These are phyloP conservation scores for Oenanthe sinensis DNA, from an alignment of 129 eudicot genomes.

Conservation along the genomic window DNA sequence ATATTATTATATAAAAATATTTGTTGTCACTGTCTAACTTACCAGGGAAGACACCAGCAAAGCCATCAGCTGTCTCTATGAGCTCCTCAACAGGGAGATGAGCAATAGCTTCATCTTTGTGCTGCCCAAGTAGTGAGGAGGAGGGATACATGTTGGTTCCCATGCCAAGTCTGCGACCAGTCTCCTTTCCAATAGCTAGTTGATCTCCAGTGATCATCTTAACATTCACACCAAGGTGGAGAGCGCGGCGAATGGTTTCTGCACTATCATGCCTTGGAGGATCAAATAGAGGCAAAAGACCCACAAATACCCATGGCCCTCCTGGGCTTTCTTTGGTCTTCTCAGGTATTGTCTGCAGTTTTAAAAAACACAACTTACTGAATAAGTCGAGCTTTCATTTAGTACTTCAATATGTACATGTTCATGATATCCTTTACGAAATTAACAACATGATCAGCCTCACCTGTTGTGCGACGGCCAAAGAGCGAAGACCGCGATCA, in stretches of 20 bases:
- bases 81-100: slow-evolving; percentile 73
- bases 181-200: slow-evolving; percentile 82
- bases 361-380: neutral
- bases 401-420: neutral
- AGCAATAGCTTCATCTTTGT: slow-evolving; percentile 58
- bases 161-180: slow-evolving; percentile 91
- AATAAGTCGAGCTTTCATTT: neutral
- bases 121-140: slow-evolving; percentile 79
- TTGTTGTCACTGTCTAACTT: neutral
- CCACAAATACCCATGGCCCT: slow-evolving; percentile 66
- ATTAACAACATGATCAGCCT: neutral
- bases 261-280: slow-evolving; percentile 97
- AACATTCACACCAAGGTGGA: slow-evolving; percentile 79
- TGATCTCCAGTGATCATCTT: slow-evolving; percentile 96
- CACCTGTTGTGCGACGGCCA: slow-evolving; percentile 61
- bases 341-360: slow-evolving; percentile 61
- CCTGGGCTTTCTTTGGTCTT: slow-evolving; percentile 70
- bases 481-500: slow-evolving; percentile 89
- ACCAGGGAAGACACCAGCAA: slow-evolving; percentile 89
- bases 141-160: slow-evolving; percentile 93
- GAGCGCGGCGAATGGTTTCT: slow-evolving; percentile 74
- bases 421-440: neutral
- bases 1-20: neutral
- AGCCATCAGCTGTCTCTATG: slow-evolving; percentile 84
- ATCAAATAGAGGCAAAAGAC: slow-evolving; percentile 76